Evolutionary conservation across 192 early-diverging fungal species (phyloP).

Genomic region (Coemansia sp.): DNA sequence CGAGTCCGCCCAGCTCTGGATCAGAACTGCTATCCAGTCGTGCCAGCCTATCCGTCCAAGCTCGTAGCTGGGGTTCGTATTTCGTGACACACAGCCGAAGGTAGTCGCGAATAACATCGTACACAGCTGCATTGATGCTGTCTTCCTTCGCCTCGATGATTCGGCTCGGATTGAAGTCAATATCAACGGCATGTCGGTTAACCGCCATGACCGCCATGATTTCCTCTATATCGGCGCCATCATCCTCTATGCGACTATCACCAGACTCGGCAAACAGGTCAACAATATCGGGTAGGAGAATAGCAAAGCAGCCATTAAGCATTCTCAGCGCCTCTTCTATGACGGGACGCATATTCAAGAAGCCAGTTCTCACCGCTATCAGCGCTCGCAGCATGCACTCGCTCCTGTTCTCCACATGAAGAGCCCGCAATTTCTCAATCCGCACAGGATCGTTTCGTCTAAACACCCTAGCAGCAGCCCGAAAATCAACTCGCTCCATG

Average conservation of each 20-base stretch:
- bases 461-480: conserved; percentile 7
- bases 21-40: conserved; percentile 19
- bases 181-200: conserved; percentile 59
- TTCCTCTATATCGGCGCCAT: conserved; percentile 29
- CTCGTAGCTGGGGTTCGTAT: conserved; percentile 47
- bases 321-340: conserved; percentile 7
- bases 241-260: background rate
- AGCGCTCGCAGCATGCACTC: conserved; percentile 34
- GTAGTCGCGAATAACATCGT: conserved; percentile 55
- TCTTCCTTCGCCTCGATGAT: conserved; percentile 57
- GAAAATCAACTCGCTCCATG: conserved; percentile 35
- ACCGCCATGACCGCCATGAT: conserved; percentile 60
- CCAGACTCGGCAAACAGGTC: conserved; percentile 14
- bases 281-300: conserved; percentile 41
- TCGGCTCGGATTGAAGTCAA: conserved; percentile 54
- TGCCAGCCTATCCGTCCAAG: conserved; percentile 52
- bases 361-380: conserved; percentile 19
- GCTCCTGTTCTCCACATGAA: background rate
- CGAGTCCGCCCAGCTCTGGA: conserved; percentile 29
- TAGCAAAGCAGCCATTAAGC: conserved; percentile 34
- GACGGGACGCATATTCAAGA: background rate
- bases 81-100: conserved; percentile 53
- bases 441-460: conserved; percentile 19
- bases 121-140: conserved; percentile 49
- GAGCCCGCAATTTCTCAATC: background rate